Evolutionary conservation across 2,329 filamentous ascomycete species (phyloP), one percentile per base, ranked within the genome.

Genomic region (Neurospora sp.): DNA sequence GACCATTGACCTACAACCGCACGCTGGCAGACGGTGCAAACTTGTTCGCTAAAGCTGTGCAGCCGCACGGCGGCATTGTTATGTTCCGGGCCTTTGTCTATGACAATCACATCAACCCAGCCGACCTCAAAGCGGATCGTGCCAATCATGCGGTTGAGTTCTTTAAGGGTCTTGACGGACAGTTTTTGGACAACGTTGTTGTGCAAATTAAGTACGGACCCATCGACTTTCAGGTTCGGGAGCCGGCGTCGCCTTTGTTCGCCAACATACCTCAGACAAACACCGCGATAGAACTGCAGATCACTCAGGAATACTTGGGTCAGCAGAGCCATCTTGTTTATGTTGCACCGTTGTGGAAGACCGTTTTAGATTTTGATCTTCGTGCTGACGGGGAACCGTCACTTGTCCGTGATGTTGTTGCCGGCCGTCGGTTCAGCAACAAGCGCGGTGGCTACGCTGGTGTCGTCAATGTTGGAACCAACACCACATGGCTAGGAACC

Each of bases 71-170:
- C 3, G 89, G 88, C 15, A 81, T 90, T 39, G 82, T 91, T 68
- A 87, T 92, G 85, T 92, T 90, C 80, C 85, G 90, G 1, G 89
- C 90, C 1, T 92, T 92, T 73, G 89, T 92, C 1, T 92, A 92
- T 76, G 84, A 92, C 74, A 80, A 84, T 68, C 69, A 75, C 75
- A 79, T 89, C 71, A 83, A 86, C 72, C 82, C 88, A 75, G 80
- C 81, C 37, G 82, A 89, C 76, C 91, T 89, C 88, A 87, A 84
- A 67, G 85, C 84, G 1, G 90, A 92, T 76, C 85, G 90, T 2
- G 90, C 90, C 1, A 91, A 91, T 69, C 90, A 89, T 0, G 89
- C 88, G 0, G 88, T 91, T 0, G 82, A 92, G 0, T 91, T 86
- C 78, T 92, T 92, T 77, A 81, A 86, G 17, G 82, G 83, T 0